Percentiles rank a stretch among this genome's conserved stretches.
Evolutionary conservation across 2,329 filamentous ascomycete genomes (phyloP).

Genomic region (Apiospora hydei): DNA sequence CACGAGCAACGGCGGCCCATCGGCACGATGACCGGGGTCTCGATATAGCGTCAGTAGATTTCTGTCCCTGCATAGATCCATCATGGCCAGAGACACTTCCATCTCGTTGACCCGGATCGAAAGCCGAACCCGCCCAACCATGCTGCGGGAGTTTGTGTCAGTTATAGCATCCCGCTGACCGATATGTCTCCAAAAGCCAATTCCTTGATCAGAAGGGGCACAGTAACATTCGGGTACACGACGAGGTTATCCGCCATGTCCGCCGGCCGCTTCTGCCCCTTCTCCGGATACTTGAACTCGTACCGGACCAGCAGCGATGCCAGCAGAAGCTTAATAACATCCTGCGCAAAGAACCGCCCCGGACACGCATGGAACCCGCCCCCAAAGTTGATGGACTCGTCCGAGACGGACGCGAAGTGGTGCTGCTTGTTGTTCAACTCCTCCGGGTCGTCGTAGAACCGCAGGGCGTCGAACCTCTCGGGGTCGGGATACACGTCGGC

Average conservation of each 20-base stretch:
- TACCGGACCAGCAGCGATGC: slow-evolving; percentile 7
- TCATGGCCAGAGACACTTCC: too few relatives aligned
- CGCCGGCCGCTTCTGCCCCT: slow-evolving; percentile 16
- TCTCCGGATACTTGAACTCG: slow-evolving; percentile 22
- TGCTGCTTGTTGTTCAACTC: neutral
- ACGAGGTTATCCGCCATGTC: slow-evolving; percentile 22
- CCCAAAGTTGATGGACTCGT: neutral
- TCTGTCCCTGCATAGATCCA: too few relatives aligned
- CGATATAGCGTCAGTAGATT: too few relatives aligned
- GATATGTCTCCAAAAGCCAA: neutral
- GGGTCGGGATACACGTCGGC: slow-evolving; percentile 5
- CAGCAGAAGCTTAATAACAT: slow-evolving; percentile 24
- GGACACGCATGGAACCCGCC: neutral
- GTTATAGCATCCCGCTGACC: too few relatives aligned
- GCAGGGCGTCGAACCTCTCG: neutral
- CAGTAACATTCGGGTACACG: slow-evolving; percentile 6
- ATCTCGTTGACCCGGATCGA: too few relatives aligned
- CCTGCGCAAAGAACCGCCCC: slow-evolving; percentile 8
- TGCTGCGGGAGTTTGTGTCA: too few relatives aligned
- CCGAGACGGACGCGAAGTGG: neutral
- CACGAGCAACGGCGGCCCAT: too few relatives aligned
- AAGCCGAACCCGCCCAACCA: too few relatives aligned
- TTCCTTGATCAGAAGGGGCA: neutral
- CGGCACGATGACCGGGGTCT: too few relatives aligned
- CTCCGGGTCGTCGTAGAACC: neutral